Conservation (phyloP, 192 early-diverging fungal species). For the Linderina pennispora region DNA sequence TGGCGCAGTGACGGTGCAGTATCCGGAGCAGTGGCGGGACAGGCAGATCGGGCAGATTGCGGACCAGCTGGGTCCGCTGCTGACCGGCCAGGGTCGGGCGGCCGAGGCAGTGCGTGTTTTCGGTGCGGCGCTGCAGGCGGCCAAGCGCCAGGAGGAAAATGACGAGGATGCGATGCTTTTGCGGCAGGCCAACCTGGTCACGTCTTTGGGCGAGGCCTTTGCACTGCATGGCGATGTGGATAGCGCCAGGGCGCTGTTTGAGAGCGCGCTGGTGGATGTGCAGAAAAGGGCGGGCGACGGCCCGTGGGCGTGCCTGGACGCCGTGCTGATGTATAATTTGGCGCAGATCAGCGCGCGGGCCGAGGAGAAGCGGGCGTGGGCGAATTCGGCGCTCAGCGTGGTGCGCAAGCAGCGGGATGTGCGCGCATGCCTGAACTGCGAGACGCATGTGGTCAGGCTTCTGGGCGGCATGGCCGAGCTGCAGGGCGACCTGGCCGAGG, state of each 20-base stretch:
- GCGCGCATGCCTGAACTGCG: constrained; percentile 33
- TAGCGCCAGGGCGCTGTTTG: constrained; percentile 11
- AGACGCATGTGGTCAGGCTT: constrained; percentile 17
- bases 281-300: constrained; percentile 1
- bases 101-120: constrained; percentile 7
- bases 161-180: constrained; percentile 10
- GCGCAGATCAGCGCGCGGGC: constrained; percentile 16
- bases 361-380: constrained; percentile 9
- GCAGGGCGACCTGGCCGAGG: constrained; percentile 2
- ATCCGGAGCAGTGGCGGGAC: constrained; percentile 3
- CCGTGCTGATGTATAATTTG: constrained; percentile 37
- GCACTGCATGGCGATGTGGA: constrained; percentile 24
- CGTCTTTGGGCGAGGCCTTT: constrained; percentile 37
- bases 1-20: not conserved
- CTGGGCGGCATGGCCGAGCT: constrained; percentile 8
- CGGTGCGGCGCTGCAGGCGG: constrained; percentile 20
- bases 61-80: constrained; percentile 19
- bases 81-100: not conserved
- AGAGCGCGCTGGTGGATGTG: constrained; percentile 21
- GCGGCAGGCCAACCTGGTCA: constrained; percentile 15
- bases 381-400: constrained; percentile 4
- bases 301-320: constrained; percentile 38
- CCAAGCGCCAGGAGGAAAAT: constrained; percentile 1
- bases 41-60: constrained; percentile 12
- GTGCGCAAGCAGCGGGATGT: constrained; percentile 1